Evolutionary conservation across 352 stramenopile genomes (phyloP), one percentile per base, ranked within the genome.

Genomic region (Globisporangium viniferum): DNA sequence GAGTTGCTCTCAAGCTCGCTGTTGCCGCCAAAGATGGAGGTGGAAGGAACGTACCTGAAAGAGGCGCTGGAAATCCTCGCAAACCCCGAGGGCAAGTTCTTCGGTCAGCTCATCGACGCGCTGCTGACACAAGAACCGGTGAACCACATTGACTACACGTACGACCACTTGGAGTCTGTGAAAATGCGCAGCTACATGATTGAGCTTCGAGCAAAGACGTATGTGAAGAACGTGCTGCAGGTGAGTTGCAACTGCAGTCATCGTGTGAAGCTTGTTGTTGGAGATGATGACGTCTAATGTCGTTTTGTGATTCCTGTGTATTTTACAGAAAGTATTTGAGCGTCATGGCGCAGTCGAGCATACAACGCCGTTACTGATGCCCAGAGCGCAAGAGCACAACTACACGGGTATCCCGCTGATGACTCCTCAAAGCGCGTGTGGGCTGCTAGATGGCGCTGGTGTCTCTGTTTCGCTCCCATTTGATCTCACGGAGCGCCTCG

Each of bases 41-140:
- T 96, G 5, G 88, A 96, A 57, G 80, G 84, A 18, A 89, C 79
- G 7, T 96, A 96, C 69, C 62, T 96, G 73, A 81, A 84, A 15
- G 88, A 96, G 67, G 88, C 86, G 18, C 77, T 96, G 12, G 75
- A 97, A 48, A 97, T 87, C 5, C 81, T 97, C 7, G 77, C 93
- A 27, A 95, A 97, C 67, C 90, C 91, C 1, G 86, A 95, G 59
- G 91, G 88, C 8, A 94, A 95, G 70, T 97, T 96, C 70, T 98
- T 95, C 63, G 78, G 82, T 0, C 88, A 96, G 64, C 75, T 96
- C 36, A 91, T 96, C 60, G 85, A 95, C 35, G 84, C 84, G 18
- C 70, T 96, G 41, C 69, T 96, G 31, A 78, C 80, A 0, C 87
- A 94, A 48, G 81, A 92, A 49, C 87, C 85, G 7, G 80, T 90